Conservation (phyloP, 2,329 filamentous ascomycete species). For the Teratosphaeria epicoccoides region DNA sequence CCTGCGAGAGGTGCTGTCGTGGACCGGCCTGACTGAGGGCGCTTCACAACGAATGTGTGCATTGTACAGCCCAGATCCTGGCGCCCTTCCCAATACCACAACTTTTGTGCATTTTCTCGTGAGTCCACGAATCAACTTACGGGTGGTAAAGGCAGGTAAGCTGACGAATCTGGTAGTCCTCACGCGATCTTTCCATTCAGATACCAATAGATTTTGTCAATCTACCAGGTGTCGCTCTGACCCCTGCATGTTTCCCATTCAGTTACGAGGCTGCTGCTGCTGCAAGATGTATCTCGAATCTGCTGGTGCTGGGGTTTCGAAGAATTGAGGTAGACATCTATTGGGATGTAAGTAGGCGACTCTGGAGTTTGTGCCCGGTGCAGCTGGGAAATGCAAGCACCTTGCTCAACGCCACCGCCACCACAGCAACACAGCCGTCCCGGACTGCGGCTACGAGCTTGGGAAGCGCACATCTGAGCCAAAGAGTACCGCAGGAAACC, state of each 20-base stretch:
- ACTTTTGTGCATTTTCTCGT: constrained; percentile 22
- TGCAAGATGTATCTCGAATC: constrained; percentile 50
- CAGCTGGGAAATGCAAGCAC: constrained; percentile 27
- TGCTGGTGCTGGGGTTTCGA: constrained; percentile 49
- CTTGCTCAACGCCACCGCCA: constrained; percentile 1
- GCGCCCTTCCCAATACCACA: constrained; percentile 12
- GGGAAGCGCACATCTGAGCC: constrained; percentile 7
- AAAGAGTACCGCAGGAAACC: not conserved
- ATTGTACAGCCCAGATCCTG: constrained; percentile 18
- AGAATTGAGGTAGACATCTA: constrained; percentile 51
- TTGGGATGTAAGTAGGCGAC: constrained; percentile 45
- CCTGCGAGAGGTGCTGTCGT: not conserved
- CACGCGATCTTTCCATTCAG: constrained; percentile 49
- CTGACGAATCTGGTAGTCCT: constrained; percentile 36
- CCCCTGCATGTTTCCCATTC: constrained; percentile 48
- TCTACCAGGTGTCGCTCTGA: constrained; percentile 45
- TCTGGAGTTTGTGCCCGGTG: constrained; percentile 54
- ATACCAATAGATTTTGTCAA: constrained; percentile 55
- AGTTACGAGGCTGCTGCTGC: constrained; percentile 44
- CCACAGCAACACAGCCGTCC: not conserved
- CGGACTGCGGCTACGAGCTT: constrained; percentile 5
- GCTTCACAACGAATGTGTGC: constrained; percentile 6
- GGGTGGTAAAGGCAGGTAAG: not conserved
- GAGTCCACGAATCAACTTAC: constrained; percentile 1
- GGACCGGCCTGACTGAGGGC: not conserved